These are phyloP conservation scores for Passiflora organensis DNA, from an alignment of 345 rosid genomes.

Conservation along the genomic window DNA sequence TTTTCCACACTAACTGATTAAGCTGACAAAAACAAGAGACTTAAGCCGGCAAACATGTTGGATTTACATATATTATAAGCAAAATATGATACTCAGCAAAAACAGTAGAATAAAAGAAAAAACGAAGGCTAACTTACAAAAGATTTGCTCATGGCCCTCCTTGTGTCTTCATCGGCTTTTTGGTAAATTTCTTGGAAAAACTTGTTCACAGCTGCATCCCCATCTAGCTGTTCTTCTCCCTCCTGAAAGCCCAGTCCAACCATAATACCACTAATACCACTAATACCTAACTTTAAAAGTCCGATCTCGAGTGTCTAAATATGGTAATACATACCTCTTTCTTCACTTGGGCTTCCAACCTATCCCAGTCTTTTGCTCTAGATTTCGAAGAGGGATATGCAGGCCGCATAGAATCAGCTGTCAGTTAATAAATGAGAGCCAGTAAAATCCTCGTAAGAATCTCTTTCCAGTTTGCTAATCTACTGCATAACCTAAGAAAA, in stretches of 20 bases:
- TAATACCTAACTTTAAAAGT: neutral
- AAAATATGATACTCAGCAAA: too few relatives aligned
- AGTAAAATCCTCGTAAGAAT: neutral
- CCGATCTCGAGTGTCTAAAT: too few relatives aligned
- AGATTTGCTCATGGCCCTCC: constrained; percentile 93
- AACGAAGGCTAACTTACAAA: constrained; percentile 50
- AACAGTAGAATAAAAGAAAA: neutral
- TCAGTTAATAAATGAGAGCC: constrained; percentile 21
- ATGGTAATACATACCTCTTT: constrained; percentile 41
- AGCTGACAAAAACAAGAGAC: too few relatives aligned
- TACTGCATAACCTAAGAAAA: too few relatives aligned
- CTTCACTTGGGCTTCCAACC: constrained; percentile 78
- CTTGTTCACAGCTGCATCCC: constrained; percentile 94
- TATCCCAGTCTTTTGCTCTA: constrained; percentile 79
- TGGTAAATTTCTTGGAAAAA: constrained; percentile 78
- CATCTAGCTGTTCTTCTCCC: constrained; percentile 89
- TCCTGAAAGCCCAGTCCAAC: constrained; percentile 48
- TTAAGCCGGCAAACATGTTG: neutral
- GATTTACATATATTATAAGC: too few relatives aligned
- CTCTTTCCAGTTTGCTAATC: too few relatives aligned
- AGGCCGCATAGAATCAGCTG: constrained; percentile 31
- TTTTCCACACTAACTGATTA: too few relatives aligned
- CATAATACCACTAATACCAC: too few relatives aligned
- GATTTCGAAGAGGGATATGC: constrained; percentile 77
- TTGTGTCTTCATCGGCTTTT: constrained; percentile 75